A percentile compares a stretch with the other conserved stretches of the same genome.
Conservation (phyloP, 1,284 basidiomycete species). For the Melampsora larici-populina region DNA sequence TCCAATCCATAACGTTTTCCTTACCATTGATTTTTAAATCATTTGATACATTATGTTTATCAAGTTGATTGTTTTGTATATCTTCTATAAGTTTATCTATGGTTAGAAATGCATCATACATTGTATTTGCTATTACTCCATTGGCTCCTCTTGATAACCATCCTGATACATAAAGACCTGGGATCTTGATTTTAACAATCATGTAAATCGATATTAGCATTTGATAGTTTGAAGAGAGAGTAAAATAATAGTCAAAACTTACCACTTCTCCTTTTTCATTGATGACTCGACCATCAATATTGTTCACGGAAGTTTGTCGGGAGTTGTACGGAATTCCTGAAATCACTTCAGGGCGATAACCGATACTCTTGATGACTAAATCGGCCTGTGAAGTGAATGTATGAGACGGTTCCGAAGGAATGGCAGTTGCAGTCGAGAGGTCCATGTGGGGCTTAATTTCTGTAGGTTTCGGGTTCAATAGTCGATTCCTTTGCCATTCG, state of each 20-base stretch:
- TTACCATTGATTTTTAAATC: neutral
- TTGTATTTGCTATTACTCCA: slow-evolving; percentile 87
- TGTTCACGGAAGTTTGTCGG: slow-evolving; percentile 52
- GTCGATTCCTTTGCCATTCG: slow-evolving; percentile 22
- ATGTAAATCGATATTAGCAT: slow-evolving; percentile 49
- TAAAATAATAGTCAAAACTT: slow-evolving; percentile 42
- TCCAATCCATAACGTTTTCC: neutral
- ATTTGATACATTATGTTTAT: neutral
- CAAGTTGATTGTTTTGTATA: neutral
- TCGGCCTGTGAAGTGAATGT: slow-evolving; percentile 64
- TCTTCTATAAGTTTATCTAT: slow-evolving; percentile 62
- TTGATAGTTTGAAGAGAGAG: slow-evolving; percentile 52
- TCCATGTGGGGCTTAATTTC: neutral
- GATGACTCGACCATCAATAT: slow-evolving; percentile 54
- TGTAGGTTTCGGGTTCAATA: neutral
- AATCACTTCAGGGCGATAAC: slow-evolving; percentile 65
- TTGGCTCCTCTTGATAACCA: slow-evolving; percentile 90
- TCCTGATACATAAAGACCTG: slow-evolving; percentile 81
- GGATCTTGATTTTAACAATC: slow-evolving; percentile 50
- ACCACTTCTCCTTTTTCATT: slow-evolving; percentile 51
- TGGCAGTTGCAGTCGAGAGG: slow-evolving; percentile 2
- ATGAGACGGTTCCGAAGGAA: slow-evolving; percentile 45
- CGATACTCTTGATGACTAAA: slow-evolving; percentile 81
- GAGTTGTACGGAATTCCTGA: slow-evolving; percentile 55
- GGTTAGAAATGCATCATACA: slow-evolving; percentile 83